phyloP scores from a whole-genome alignment of 306 rosid species.

The Lablab purpureus region DNA sequence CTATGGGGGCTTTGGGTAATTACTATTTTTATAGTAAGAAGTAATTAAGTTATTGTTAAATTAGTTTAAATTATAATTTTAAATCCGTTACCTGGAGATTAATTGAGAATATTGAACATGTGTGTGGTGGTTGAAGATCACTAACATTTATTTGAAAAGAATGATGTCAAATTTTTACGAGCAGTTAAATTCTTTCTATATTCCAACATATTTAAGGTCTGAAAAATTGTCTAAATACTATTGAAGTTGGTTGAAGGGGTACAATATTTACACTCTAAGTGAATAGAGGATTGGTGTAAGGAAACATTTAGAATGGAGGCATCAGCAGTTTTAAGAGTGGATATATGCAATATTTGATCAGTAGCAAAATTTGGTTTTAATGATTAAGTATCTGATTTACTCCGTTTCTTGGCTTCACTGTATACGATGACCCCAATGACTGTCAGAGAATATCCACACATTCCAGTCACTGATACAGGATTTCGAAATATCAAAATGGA shows the following conservation, averaged over 20 bases:
- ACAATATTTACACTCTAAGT: neutral
- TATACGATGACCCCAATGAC: conserved; percentile 68
- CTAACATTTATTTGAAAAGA: neutral
- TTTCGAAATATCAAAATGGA: conserved; percentile 69
- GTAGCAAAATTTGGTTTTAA: conserved; percentile 15
- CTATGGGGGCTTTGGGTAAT: no score
- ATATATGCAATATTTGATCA: conserved; percentile 21
- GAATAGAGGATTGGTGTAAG: neutral
- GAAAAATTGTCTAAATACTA: neutral
- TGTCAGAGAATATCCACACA: conserved; percentile 69
- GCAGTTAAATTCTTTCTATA: neutral
- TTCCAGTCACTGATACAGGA: conserved; percentile 69
- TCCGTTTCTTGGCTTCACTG: conserved; percentile 67
- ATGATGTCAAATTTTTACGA: conserved; percentile 21
- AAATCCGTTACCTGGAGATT: no score
- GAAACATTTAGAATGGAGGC: neutral
- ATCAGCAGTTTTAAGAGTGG: neutral
- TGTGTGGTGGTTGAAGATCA: no score
- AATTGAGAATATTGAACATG: no score
- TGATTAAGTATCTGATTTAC: conserved; percentile 39
- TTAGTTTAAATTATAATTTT: no score
- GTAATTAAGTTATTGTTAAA: no score
- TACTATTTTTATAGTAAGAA: no score
- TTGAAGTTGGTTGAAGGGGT: neutral
- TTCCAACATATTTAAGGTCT: neutral